Percentiles rank a stretch among this genome's conserved stretches.
Evolutionary conservation across 2,329 filamentous ascomycete species (phyloP).

Genomic region (Penicillium vulpinum): DNA sequence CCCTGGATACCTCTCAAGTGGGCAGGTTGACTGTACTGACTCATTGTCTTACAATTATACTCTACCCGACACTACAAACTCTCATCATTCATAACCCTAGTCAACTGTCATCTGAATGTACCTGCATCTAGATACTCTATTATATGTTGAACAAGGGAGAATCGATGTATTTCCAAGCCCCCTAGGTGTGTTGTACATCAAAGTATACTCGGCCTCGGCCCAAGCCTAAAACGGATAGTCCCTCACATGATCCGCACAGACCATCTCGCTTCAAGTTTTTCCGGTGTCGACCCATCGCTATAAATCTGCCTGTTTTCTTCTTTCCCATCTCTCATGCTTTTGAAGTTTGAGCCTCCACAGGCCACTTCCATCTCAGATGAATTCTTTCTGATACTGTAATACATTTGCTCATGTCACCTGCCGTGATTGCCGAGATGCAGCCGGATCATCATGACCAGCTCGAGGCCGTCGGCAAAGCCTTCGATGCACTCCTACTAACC

Average conservation of each 20-base stretch:
- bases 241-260: slow-evolving; percentile 34
- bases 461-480: slow-evolving; percentile 40
- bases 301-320: slow-evolving; percentile 19
- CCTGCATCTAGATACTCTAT: neutral
- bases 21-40: neutral
- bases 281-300: slow-evolving; percentile 20
- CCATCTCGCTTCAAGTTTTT: slow-evolving; percentile 39
- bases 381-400: slow-evolving; percentile 27
- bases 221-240: neutral
- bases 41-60: neutral
- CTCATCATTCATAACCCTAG: neutral
- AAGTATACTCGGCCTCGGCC: neutral
- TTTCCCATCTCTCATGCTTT: slow-evolving; percentile 20
- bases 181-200: no score
- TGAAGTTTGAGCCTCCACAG: slow-evolving; percentile 29
- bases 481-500: slow-evolving; percentile 46
- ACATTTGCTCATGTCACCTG: slow-evolving; percentile 30
- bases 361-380: slow-evolving; percentile 22
- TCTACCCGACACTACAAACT: neutral
- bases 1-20: no score
- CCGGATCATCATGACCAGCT: slow-evolving; percentile 35
- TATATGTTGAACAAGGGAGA: neutral
- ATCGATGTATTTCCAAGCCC: neutral
- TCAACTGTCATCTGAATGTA: neutral
- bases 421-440: slow-evolving; percentile 30